phyloP scores from a whole-genome alignment of 805 yeast species.

The Saccharomycopsis capsularis region DNA sequence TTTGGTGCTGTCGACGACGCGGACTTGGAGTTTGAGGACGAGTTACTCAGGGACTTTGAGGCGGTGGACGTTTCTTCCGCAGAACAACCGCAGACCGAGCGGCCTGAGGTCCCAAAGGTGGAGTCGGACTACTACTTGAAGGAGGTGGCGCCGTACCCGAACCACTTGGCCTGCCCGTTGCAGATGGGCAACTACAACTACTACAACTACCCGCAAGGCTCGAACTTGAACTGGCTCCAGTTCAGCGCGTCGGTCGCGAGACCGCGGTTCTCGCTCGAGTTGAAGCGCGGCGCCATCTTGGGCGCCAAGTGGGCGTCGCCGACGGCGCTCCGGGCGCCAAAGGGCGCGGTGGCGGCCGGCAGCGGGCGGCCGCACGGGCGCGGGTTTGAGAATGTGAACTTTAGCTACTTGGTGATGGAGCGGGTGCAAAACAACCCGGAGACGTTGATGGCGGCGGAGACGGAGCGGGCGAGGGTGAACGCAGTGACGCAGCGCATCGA shows the following conservation, averaged over 20 bases:
- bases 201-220: conserved; percentile 50
- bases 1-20: conserved; percentile 37
- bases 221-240: conserved; percentile 65
- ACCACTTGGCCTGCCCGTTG: conserved; percentile 79
- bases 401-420: conserved; percentile 66
- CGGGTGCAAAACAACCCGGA: conserved; percentile 42
- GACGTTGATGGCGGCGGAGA: conserved; percentile 37
- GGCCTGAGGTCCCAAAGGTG: conserved; percentile 11
- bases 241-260: conserved; percentile 65
- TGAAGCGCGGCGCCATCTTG: conserved; percentile 72
- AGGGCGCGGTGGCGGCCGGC: conserved; percentile 43
- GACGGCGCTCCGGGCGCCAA: conserved; percentile 49
- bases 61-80: conserved; percentile 9
- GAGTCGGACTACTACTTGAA: conserved; percentile 46
- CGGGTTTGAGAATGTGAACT: conserved; percentile 64
- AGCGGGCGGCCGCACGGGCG: conserved; percentile 73
- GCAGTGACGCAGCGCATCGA: conserved; percentile 8
- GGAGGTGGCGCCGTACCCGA: conserved; percentile 85
- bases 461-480: conserved; percentile 30
- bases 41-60: conserved; percentile 25
- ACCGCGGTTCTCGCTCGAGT: conserved; percentile 73
- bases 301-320: conserved; percentile 66
- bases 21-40: conserved; percentile 44
- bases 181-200: conserved; percentile 70
- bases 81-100: conserved; percentile 6